Conservation (phyloP, 2,329 filamentous ascomycete genomes). For the Aspergillus puulaauensis region DNA sequence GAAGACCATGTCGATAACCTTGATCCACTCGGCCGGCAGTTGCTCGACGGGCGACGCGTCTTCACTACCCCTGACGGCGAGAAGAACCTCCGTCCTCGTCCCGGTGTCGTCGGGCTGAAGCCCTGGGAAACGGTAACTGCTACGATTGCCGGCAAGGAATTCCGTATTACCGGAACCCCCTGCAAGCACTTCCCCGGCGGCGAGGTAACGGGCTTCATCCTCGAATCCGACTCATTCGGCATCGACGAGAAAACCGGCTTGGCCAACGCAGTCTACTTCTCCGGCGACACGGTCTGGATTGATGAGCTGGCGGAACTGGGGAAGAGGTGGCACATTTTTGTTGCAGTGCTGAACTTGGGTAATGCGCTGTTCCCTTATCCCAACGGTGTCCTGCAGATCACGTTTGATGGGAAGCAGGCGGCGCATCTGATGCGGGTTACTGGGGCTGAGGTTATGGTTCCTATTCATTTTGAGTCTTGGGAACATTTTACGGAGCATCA, state of each 20-base stretch:
- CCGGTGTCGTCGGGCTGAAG: constrained; percentile 32
- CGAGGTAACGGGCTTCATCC: constrained; percentile 46
- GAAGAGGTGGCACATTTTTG: constrained; percentile 35
- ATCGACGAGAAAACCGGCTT: constrained; percentile 25
- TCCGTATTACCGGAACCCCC: constrained; percentile 44
- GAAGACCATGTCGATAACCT: constrained; percentile 52
- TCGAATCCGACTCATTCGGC: constrained; percentile 39
- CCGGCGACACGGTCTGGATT: constrained; percentile 30
- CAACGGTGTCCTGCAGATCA: constrained; percentile 37
- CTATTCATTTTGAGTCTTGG: constrained; percentile 51
- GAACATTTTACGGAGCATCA: constrained; percentile 41
- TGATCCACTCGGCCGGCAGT: constrained; percentile 43
- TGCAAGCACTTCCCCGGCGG: constrained; percentile 44
- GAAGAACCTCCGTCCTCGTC: constrained; percentile 40
- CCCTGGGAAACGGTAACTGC: constrained; percentile 39
- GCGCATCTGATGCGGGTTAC: constrained; percentile 40
- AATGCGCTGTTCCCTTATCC: constrained; percentile 20
- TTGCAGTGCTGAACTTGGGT: constrained; percentile 43
- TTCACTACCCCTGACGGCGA: constrained; percentile 47
- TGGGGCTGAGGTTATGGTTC: constrained; percentile 42
- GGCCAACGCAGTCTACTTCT: constrained; percentile 48
- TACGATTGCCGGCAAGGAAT: constrained; percentile 30
- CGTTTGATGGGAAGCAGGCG: constrained; percentile 46
- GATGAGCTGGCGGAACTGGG: constrained; percentile 37
- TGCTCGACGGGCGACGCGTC: constrained; percentile 47